Evolutionary conservation across 2,329 filamentous ascomycete species (phyloP), one percentile per base, ranked within the genome.

Genomic region (Fusarium nisikadoi): DNA sequence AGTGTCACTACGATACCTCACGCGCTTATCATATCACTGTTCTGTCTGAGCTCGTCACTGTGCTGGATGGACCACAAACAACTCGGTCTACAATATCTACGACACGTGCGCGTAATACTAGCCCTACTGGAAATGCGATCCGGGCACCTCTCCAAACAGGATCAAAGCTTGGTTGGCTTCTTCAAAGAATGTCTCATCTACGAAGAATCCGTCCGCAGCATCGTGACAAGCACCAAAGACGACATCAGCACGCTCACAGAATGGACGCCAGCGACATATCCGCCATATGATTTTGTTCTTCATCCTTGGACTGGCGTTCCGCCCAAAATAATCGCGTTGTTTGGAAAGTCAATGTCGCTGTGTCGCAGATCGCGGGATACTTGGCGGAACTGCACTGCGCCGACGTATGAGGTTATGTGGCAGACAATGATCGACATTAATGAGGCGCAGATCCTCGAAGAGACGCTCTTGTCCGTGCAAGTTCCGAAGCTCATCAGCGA

Each of bases 61-160:
- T 75, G 72, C 35, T 75, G 72, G 72, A 68, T 65, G 54, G 72
- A 75, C 2, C 64, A 65, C 1, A 68, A 70, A n/a, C 72, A 75
- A 9, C 72, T 75, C 1, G 72, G 72, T 1, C 53, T 75, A 1
- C 72, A 75, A 38, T 75, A 75, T 16, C 39, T 75, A 8, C 57
- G 72, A 2, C 72, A 75, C 5, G 70, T 74, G 14, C 63, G 72
- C 12, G 63, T 75, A 6, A 68, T 75, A 58, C 52, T 75, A 3
- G 45, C 70, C 2, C 36, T 75, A 0, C 43, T 75, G 1, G 72
- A 75, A 23, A 72, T 75, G 60, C 57, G 72, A 25, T 49, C 53
- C 2, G 41, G 66, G n/a, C 23, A 65, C 6, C 39, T 75, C 2
- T 62, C 58, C 3, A 54, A 60, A 19, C 66, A 75, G 29, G 72